phyloP scores from a whole-genome alignment of 441 rosid genomes.

The Metrosideros polymorpha region DNA sequence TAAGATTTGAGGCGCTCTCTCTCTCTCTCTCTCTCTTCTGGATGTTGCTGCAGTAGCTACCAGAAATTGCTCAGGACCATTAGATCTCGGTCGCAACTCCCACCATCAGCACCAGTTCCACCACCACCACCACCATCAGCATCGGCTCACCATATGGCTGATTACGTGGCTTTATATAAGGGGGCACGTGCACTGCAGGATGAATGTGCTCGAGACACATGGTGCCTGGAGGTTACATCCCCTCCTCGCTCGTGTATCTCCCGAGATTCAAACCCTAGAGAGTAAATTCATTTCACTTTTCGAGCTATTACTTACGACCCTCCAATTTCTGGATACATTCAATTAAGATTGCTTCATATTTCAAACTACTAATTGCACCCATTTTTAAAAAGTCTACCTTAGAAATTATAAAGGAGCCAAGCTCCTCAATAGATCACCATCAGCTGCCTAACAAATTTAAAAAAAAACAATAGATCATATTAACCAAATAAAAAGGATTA shows the following conservation, averaged over 20 bases:
- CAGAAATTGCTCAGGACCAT: slow-evolving; percentile 2
- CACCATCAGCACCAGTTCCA: background rate
- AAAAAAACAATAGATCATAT: too few species aligned
- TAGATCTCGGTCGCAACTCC: slow-evolving; percentile 11
- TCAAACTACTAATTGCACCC: background rate
- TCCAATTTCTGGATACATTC: background rate
- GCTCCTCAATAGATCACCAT: too few species aligned
- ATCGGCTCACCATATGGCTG: background rate
- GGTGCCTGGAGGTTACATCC: slow-evolving; percentile 17
- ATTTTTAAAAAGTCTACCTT: too few species aligned
- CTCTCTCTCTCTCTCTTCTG: background rate
- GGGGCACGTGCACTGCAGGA: slow-evolving; percentile 30
- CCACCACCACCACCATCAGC: background rate
- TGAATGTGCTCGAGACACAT: slow-evolving; percentile 13
- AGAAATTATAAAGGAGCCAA: too few species aligned
- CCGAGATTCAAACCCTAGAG: background rate
- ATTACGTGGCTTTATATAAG: slow-evolving; percentile 31
- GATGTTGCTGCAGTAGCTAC: background rate
- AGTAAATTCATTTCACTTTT: background rate
- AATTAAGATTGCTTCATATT: background rate
- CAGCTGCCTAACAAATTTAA: too few species aligned
- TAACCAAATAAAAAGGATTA: too few species aligned
- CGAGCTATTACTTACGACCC: background rate
- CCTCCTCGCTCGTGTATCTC: background rate
- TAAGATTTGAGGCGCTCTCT: slow-evolving; percentile 5